Percentiles rank a stretch among this genome's conserved stretches.
phyloP scores from a whole-genome alignment of 257 asterid species.

The Solanum microdontum region DNA sequence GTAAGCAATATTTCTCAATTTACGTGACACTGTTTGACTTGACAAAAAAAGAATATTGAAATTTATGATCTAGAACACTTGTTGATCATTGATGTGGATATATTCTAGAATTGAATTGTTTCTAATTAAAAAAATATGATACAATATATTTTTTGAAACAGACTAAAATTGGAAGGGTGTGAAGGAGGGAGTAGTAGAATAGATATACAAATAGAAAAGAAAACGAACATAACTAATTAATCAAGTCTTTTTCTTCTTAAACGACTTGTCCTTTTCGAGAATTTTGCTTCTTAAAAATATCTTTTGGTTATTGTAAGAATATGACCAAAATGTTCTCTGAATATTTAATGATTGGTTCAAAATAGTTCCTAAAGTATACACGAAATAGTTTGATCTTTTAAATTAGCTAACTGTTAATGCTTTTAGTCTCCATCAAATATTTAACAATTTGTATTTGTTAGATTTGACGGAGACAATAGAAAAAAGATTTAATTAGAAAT shows the following conservation, averaged over 20 bases:
- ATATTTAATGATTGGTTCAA: neutral
- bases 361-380: neutral
- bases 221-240: neutral
- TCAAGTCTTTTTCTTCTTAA: neutral
- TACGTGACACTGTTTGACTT: neutral
- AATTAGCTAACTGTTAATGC: neutral
- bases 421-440: neutral
- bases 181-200: neutral
- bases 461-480: neutral
- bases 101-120: no score
- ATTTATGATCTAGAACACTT: neutral
- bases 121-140: no score
- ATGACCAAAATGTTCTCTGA: neutral
- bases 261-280: constrained; percentile 21
- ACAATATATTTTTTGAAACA: neutral
- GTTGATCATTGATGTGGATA: neutral
- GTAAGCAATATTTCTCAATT: constrained; percentile 21
- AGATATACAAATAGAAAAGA: neutral
- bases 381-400: neutral
- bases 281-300: constrained; percentile 2
- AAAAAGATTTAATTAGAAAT: neutral
- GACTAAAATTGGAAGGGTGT: neutral
- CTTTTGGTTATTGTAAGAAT: neutral
- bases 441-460: neutral
- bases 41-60: neutral